Conservation (phyloP, 177 flowering plant species). For the Tripterygium wilfordii region DNA sequence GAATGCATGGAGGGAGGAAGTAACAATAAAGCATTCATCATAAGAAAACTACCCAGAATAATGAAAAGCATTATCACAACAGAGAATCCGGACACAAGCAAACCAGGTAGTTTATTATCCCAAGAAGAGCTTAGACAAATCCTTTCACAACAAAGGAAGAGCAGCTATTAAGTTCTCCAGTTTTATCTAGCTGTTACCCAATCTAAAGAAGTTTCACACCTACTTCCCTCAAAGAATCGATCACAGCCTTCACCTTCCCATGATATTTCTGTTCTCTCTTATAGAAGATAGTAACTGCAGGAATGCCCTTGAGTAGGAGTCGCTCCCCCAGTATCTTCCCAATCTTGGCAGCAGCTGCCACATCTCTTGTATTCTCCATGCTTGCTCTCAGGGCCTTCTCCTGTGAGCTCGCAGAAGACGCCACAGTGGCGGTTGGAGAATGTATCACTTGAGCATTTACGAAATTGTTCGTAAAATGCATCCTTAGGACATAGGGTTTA, state of each 20-base stretch:
- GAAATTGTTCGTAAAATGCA: constrained; percentile 65
- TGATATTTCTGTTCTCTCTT: constrained; percentile 57
- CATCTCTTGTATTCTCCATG: constrained; percentile 51
- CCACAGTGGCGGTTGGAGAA: constrained; percentile 55
- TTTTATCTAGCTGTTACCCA: not conserved
- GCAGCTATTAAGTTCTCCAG: too few species aligned
- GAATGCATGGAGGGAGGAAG: too few species aligned
- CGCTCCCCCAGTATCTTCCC: constrained; percentile 65
- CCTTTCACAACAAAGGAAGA: too few species aligned
- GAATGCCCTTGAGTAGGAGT: constrained; percentile 37
- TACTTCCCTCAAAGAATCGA: constrained; percentile 48
- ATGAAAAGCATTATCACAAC: too few species aligned
- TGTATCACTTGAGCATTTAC: constrained; percentile 60
- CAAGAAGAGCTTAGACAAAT: too few species aligned
- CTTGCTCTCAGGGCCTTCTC: constrained; percentile 41
- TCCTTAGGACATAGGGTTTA: constrained; percentile 59
- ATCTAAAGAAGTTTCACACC: constrained; percentile 37
- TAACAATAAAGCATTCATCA: too few species aligned
- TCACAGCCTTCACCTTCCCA: constrained; percentile 61
- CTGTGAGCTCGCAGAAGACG: constrained; percentile 54
- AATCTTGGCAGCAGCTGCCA: constrained; percentile 59
- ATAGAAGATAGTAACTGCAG: constrained; percentile 50
- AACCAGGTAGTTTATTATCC: too few species aligned
- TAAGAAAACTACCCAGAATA: too few species aligned
- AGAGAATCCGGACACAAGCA: too few species aligned